Base-by-base conservation (phyloP, 495 filamentous ascomycete species). In the Talaromyces stipitatus region DNA sequence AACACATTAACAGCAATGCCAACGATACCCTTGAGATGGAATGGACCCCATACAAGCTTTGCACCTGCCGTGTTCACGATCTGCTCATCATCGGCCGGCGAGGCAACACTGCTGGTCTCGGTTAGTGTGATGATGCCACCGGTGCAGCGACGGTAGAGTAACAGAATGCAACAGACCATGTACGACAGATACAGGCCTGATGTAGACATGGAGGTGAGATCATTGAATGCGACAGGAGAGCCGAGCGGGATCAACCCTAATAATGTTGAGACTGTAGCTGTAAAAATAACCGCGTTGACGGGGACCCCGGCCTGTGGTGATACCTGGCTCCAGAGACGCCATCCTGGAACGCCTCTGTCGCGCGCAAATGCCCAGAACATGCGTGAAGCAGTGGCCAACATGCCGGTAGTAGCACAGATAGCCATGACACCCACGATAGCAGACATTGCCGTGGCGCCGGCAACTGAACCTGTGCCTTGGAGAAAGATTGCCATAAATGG, bases 361-460 rank as follows among this genome's bases (percentile, higher is more conserved):
- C 82, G 69, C 3, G 80, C 77, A 66, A 82, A 85, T 5, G 80
- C 76, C 74, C 74, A 83, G 1, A 83, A 69, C 66, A 83, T 81
- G 0, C 82, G 72, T 4, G 80, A 82, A 7, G 80, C 74, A 0
- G 81, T 82, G 7, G 82, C 77, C 8, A 82, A 74, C 55, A 78
- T 74, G 53, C 74, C 80, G 57, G 83, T 74, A 1, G 75, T 74
- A n/a, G 77, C 77, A 24, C 71, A 74, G 12, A 76, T 71, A 2
- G 78, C 60, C 7, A 79, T 72, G 12, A 85, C 59, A 6, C 78
- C 65, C 18, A 84, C 61, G 23, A 84, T 72, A 14, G 66, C 66
- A 1, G 77, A 78, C 71, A 83, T 76, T n/a, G 72, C 68, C 29
- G 73, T 76, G 2, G 78, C 74, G 1, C 68, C 81, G 9, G 71